Conservation (phyloP, 2,329 filamentous ascomycete genomes). For the Phoma sp. region DNA sequence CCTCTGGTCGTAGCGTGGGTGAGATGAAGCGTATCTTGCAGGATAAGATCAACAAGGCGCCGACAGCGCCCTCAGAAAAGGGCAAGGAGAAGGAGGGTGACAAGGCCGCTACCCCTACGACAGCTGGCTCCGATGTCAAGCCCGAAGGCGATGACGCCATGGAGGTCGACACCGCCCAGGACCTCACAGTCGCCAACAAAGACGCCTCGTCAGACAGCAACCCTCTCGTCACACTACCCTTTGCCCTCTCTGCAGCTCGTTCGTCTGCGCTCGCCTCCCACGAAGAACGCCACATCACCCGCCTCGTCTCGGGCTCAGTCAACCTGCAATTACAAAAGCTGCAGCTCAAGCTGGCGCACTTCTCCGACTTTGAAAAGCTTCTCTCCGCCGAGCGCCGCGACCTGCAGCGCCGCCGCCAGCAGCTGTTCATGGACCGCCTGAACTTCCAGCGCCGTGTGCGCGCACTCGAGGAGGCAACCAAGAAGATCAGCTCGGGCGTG, state of each 20-base stretch:
- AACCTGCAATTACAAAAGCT: constrained; percentile 96
- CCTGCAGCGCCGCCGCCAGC: constrained; percentile 87
- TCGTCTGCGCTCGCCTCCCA: constrained; percentile 89
- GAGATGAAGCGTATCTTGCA: constrained; percentile 83
- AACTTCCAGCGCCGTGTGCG: constrained; percentile 87
- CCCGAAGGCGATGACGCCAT: constrained; percentile 63
- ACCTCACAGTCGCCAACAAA: constrained; percentile 48
- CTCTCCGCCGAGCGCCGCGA: constrained; percentile 91
- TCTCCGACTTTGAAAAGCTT: constrained; percentile 93
- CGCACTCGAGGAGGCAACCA: constrained; percentile 79
- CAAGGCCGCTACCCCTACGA: constrained; percentile 55
- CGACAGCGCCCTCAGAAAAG: constrained; percentile 52
- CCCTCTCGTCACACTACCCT: constrained; percentile 74
- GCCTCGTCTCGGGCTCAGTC: constrained; percentile 87
- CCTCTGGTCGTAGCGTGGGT: constrained; percentile 84
- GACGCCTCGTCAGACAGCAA: constrained; percentile 31
- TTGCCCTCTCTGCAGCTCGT: constrained; percentile 85
- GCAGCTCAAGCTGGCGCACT: constrained; percentile 93
- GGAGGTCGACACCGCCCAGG: constrained; percentile 61
- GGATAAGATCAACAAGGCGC: constrained; percentile 73
- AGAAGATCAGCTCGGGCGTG: constrained; percentile 48
- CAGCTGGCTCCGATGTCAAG: constrained; percentile 56
- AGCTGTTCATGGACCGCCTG: constrained; percentile 90
- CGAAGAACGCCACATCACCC: constrained; percentile 95
- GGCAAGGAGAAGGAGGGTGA: constrained; percentile 67